phyloP scores from a whole-genome alignment of 805 yeast species.

The Kregervanrija pseudodelftensis region DNA sequence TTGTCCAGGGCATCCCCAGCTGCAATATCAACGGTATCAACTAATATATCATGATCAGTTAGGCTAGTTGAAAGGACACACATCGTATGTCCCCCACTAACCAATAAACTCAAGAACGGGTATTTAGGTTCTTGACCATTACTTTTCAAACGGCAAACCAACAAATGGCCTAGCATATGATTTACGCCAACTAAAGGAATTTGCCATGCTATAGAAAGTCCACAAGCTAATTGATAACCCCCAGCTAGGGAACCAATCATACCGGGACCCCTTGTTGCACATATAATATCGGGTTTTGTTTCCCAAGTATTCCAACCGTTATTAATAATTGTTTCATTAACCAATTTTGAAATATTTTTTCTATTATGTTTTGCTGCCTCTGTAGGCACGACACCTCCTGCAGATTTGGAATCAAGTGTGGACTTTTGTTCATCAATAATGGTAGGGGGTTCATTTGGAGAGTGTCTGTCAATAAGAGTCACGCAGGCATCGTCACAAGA shows the following conservation, averaged over 20 bases:
- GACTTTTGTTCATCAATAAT: slow-evolving; percentile 52
- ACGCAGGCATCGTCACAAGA: slow-evolving; percentile 96
- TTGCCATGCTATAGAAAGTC: slow-evolving; percentile 70
- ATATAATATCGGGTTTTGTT: slow-evolving; percentile 57
- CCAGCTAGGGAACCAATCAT: slow-evolving; percentile 85
- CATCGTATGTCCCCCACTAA: slow-evolving; percentile 94
- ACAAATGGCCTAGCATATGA: slow-evolving; percentile 91
- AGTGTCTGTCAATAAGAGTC: slow-evolving; percentile 54
- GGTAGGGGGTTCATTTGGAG: slow-evolving; percentile 32
- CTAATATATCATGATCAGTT: slow-evolving; percentile 61
- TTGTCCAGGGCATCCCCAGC: slow-evolving; percentile 92
- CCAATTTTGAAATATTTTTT: slow-evolving; percentile 42
- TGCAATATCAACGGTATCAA: slow-evolving; percentile 80
- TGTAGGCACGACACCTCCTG: slow-evolving; percentile 87
- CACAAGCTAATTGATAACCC: slow-evolving; percentile 80
- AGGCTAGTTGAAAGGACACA: slow-evolving; percentile 60
- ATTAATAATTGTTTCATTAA: slow-evolving; percentile 35
- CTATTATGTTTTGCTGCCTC: slow-evolving; percentile 81
- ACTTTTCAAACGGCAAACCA: slow-evolving; percentile 50
- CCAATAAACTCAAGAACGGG: slow-evolving; percentile 72
- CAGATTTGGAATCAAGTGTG: slow-evolving; percentile 56
- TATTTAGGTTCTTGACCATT: slow-evolving; percentile 40
- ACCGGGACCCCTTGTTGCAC: slow-evolving; percentile 95
- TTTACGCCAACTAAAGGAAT: slow-evolving; percentile 84
- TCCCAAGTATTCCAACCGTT: slow-evolving; percentile 27